These are phyloP conservation scores for Poa pratensis DNA, from an alignment of 176 grass and related monocot species.

Conservation along the genomic window DNA sequence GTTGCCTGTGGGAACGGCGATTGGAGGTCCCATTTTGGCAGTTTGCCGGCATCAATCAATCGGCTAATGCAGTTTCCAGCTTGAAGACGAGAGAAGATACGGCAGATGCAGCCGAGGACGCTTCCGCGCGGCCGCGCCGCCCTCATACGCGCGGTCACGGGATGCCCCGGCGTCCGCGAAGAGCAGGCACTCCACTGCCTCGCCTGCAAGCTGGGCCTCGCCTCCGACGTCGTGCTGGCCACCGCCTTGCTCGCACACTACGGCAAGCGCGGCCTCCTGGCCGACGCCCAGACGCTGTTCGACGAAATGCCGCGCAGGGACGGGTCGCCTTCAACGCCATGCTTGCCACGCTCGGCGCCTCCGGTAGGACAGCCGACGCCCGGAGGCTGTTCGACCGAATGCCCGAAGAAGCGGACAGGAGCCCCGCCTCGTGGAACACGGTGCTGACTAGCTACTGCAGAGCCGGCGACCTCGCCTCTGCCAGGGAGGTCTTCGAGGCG, in stretches of 20 bases:
- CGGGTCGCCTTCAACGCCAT: conserved; percentile 55
- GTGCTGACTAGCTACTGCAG: conserved; percentile 47
- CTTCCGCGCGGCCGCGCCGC: background rate
- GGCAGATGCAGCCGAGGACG: background rate
- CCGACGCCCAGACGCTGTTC: conserved; percentile 37
- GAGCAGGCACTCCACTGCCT: conserved; percentile 46
- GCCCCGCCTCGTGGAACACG: conserved; percentile 56
- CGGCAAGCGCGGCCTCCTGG: conserved; percentile 32
- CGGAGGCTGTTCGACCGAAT: conserved; percentile 44
- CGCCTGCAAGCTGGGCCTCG: conserved; percentile 39
- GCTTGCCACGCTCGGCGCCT: conserved; percentile 38
- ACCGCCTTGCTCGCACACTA: conserved; percentile 46
- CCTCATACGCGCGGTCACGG: conserved; percentile 28
- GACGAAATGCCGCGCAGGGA: conserved; percentile 57
- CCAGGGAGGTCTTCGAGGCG: conserved; percentile 51
- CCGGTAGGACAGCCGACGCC: conserved; percentile 15
- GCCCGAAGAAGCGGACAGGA: conserved; percentile 30
- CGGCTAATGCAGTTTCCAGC: background rate
- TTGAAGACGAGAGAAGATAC: background rate
- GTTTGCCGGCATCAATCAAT: background rate
- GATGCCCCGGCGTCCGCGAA: conserved; percentile 4
- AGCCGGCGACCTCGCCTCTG: conserved; percentile 33
- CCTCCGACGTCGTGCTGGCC: conserved; percentile 38
- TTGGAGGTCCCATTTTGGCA: too few species aligned
- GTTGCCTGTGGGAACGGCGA: too few species aligned